Conservation (phyloP, 208 protist genomes). For the Trichomonas tenax region DNA sequence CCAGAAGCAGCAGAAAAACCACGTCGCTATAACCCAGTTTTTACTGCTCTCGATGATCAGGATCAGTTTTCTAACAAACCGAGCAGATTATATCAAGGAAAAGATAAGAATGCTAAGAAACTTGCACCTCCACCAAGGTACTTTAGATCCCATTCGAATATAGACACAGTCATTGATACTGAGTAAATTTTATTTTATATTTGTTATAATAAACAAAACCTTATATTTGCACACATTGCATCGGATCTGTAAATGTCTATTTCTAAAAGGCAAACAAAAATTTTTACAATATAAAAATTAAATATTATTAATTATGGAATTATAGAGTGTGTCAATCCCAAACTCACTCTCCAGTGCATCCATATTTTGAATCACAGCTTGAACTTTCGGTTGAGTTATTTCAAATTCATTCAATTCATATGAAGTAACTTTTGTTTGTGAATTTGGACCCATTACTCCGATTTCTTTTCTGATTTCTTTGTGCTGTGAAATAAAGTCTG, state of each 20-base stretch:
- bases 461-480: not conserved
- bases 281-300: not conserved
- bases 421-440: not conserved
- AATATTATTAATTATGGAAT: not conserved
- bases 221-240: too few species aligned
- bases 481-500: not conserved
- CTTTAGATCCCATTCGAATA: not conserved
- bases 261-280: too few species aligned
- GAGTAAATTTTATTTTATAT: not conserved
- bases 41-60: not conserved
- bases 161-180: not conserved
- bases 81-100: not conserved
- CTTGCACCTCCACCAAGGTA: not conserved
- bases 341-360: not conserved
- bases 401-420: not conserved
- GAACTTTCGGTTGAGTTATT: not conserved
- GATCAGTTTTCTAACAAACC: not conserved
- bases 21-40: not conserved
- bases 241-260: too few species aligned
- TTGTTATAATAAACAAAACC: not conserved
- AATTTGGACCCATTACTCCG: not conserved
- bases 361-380: not conserved
- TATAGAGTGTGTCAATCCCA: not conserved
- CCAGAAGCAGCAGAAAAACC: not conserved
- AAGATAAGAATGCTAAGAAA: not conserved